A percentile compares a stretch with the other conserved stretches of the same genome.
Conservation (phyloP, 768 basidiomycete genomes). For the Rhodotorula babjevae region DNA sequence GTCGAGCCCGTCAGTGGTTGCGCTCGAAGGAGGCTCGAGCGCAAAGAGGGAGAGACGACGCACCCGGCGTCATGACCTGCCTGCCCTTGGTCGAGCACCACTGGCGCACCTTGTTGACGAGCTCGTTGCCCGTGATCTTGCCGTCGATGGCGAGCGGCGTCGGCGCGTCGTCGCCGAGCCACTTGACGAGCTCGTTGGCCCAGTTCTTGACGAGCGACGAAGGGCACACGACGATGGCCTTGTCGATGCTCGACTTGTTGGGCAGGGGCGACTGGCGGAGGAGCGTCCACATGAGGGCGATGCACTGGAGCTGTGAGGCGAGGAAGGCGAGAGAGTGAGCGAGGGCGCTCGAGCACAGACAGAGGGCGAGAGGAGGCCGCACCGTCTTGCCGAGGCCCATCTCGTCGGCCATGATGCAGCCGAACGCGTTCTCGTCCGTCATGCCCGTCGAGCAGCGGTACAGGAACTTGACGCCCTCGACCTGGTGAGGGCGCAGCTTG, state of each 20-base stretch:
- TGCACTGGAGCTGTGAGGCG: constrained; percentile 70
- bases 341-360: not conserved
- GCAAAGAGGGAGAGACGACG: constrained; percentile 28
- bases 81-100: constrained; percentile 88
- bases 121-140: constrained; percentile 76
- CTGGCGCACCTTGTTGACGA: constrained; percentile 70
- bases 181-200: constrained; percentile 97
- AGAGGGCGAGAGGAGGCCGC: not conserved
- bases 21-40: too few species aligned
- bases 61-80: constrained; percentile 74
- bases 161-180: constrained; percentile 76
- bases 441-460: constrained; percentile 93
- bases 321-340: not conserved
- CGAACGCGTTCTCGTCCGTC: constrained; percentile 75
- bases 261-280: constrained; percentile 89
- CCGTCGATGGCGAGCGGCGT: constrained; percentile 85
- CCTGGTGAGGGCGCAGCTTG: constrained; percentile 91
- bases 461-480: constrained; percentile 98
- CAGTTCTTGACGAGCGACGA: constrained; percentile 96
- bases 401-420: constrained; percentile 98
- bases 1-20: not conserved
- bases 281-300: constrained; percentile 88
- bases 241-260: constrained; percentile 83
- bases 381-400: constrained; percentile 76
- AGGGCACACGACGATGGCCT: constrained; percentile 95